phyloP scores from a whole-genome alignment of 345 rosid species.

The Rhodamnia argentea region DNA sequence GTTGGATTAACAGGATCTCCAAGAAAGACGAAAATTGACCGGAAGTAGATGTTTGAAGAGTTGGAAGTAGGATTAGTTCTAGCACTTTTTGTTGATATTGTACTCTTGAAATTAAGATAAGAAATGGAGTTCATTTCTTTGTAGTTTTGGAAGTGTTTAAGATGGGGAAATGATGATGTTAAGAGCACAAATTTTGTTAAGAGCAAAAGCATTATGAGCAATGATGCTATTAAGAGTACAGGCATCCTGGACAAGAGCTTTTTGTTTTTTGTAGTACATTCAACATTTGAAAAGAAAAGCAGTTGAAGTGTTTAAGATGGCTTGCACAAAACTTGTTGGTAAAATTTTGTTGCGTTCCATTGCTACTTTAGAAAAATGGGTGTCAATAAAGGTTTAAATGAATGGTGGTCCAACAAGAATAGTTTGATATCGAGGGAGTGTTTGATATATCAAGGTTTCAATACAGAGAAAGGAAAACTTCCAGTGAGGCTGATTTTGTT shows the following conservation, averaged over 20 bases:
- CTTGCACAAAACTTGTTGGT: neutral
- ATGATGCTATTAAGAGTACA: neutral
- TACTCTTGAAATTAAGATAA: neutral
- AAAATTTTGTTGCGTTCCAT: neutral
- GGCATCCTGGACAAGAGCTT: neutral
- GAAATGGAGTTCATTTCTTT: neutral
- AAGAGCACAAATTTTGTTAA: neutral
- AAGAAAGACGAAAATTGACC: neutral
- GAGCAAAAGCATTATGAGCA: neutral
- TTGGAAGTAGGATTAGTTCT: neutral
- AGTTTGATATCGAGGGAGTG: neutral
- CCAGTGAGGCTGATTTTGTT: neutral
- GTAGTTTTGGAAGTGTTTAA: neutral
- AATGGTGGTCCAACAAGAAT: neutral
- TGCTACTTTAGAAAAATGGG: neutral
- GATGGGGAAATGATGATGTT: neutral
- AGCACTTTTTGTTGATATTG: neutral
- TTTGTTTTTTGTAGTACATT: neutral
- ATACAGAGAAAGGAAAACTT: neutral
- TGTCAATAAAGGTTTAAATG: neutral
- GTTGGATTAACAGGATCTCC: neutral
- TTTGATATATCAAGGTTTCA: neutral
- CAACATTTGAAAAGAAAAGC: neutral
- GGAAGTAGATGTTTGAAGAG: neutral
- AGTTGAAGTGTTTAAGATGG: neutral